Conservation (phyloP, 2,329 filamentous ascomycete genomes). For the Fusarium verticillioides region DNA sequence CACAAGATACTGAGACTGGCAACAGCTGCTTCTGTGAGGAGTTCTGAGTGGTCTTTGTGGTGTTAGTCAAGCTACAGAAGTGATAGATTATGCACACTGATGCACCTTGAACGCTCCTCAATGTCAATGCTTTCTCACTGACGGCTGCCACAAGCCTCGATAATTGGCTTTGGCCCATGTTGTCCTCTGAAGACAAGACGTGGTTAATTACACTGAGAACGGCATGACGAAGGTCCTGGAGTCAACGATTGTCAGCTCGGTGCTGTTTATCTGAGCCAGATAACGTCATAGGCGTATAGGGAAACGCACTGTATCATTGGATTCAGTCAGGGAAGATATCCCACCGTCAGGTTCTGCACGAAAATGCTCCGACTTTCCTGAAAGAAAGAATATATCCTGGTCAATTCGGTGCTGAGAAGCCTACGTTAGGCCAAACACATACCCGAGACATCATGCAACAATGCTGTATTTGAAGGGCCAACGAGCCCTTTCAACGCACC, state of each 20-base stretch:
- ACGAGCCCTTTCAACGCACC: slow-evolving; percentile 22
- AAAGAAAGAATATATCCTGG: neutral
- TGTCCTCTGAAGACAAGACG: neutral
- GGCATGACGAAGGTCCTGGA: slow-evolving; percentile 13
- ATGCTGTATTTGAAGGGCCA: slow-evolving; percentile 14
- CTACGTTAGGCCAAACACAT: neutral
- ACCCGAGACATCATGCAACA: slow-evolving; percentile 25
- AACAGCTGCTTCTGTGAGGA: slow-evolving; percentile 42
- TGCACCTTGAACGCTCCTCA: slow-evolving; percentile 4
- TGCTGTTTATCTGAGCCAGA: neutral
- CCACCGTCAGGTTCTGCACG: neutral
- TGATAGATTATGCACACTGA: neutral
- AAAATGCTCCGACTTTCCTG: neutral
- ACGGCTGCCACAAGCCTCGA: neutral
- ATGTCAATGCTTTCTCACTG: neutral
- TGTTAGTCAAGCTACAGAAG: neutral
- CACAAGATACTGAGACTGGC: slow-evolving; percentile 45
- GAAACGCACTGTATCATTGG: neutral
- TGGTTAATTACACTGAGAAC: slow-evolving; percentile 1
- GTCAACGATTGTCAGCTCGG: slow-evolving; percentile 4
- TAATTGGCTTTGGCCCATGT: neutral
- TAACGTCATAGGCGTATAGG: too few relatives aligned
- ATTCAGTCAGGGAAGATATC: neutral
- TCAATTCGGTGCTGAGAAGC: neutral
- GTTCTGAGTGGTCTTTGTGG: neutral